A percentile compares a stretch with the other conserved stretches of the same genome.
Conservation (phyloP, 306 rosid species). For the cucumber (Cucumis sativus) region DNA sequence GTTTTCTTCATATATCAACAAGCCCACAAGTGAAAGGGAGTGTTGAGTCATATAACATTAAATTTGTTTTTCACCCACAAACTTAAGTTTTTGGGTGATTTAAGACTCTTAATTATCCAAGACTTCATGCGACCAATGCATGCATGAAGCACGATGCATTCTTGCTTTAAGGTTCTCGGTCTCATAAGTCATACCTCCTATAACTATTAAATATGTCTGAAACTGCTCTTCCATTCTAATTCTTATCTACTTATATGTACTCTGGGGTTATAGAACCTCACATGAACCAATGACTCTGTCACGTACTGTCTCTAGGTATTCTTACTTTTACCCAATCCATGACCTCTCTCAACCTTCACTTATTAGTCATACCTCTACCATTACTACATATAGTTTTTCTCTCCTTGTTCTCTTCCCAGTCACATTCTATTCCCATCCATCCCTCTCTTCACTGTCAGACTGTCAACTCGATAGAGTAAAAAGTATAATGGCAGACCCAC, state of each 20-base stretch:
- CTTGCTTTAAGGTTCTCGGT: not conserved
- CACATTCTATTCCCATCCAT: too few species aligned
- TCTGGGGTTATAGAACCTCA: not conserved
- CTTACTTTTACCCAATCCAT: not conserved
- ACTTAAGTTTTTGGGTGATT: too few species aligned
- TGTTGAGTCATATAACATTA: too few species aligned
- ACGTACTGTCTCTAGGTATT: not conserved
- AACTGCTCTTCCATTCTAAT: not conserved
- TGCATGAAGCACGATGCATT: not conserved
- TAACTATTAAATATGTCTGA: not conserved
- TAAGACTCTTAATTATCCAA: not conserved
- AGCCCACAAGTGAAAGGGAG: too few species aligned
- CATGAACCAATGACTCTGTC: not conserved
- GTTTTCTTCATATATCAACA: too few species aligned
- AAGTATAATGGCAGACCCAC: not conserved
- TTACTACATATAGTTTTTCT: not conserved
- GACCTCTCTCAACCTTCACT: not conserved
- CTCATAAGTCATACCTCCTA: not conserved
- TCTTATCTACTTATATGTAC: not conserved
- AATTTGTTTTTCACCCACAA: too few species aligned
- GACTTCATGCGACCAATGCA: not conserved
- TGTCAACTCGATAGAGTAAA: not conserved
- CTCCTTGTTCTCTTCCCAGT: not conserved
- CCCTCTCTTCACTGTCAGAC: not conserved
- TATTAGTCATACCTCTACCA: not conserved